Evolutionary conservation across 352 stramenopile genomes (phyloP).

Genomic region (Pythium guiyangense): DNA sequence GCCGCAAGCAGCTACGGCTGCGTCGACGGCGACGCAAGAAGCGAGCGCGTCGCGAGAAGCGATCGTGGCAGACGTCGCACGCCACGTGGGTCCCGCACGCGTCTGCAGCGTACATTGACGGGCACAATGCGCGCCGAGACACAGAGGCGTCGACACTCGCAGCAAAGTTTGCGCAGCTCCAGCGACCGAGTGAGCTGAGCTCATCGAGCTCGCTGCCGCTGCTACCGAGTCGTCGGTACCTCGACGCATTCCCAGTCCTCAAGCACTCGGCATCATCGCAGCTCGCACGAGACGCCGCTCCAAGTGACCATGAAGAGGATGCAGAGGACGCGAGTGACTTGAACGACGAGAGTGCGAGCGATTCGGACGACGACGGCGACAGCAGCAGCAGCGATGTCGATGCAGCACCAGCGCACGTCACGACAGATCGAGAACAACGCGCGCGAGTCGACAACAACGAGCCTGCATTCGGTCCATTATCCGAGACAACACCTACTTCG

Average conservation of each 20-base stretch:
- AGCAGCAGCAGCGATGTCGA: conserved; percentile 6
- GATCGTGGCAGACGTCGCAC: conserved; percentile 32
- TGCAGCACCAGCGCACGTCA: background rate
- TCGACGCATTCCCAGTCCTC: conserved; percentile 6
- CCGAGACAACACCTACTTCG: background rate
- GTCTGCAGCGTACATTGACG: conserved; percentile 41
- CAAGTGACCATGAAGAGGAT: background rate
- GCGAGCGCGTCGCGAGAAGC: conserved; percentile 13
- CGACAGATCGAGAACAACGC: background rate
- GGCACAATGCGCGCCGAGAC: conserved; percentile 18
- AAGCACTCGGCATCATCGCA: background rate
- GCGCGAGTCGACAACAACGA: conserved; percentile 8
- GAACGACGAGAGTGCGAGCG: conserved; percentile 4
- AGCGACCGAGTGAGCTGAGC: conserved; percentile 5
- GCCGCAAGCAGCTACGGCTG: conserved; percentile 28
- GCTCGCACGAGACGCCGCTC: background rate
- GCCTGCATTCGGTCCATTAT: conserved; percentile 15
- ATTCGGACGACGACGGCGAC: conserved; percentile 3
- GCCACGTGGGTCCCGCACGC: conserved; percentile 32
- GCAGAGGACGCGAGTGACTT: background rate
- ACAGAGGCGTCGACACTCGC: conserved; percentile 24
- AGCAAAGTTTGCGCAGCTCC: conserved; percentile 30
- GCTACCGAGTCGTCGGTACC: background rate
- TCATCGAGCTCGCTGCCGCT: conserved; percentile 2
- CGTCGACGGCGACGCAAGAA: conserved; percentile 17